Evolutionary conservation across 192 early-diverging fungal genomes (phyloP), one percentile per base, ranked within the genome.

Genomic region (Umbelopsis sp.): DNA sequence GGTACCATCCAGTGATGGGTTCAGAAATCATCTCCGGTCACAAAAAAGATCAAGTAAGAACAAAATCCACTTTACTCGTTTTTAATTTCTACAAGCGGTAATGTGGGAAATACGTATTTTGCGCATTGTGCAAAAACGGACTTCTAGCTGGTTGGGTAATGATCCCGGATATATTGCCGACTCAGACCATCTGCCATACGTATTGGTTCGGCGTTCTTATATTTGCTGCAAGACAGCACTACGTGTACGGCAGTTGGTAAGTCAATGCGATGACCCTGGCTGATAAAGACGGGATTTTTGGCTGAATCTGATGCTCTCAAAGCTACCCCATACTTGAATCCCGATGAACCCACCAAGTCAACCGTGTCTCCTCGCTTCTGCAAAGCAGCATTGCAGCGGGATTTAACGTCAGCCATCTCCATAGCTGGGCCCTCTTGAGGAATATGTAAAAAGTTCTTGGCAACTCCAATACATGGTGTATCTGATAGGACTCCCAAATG

Each of bases 191-290:
- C 96, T n/a, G 95, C 96, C 46, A 85, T 78, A 7, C 95, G 87
- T 68, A 97, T 94, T 6, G 96, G 96, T 74, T 98, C 96, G 0
- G 95, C 95, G 6, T 96, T 84, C 6, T 94, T 81, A 80, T 83
- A 88, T 11, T 74, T 55, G 11, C 49, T 68, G 64, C 89, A 91
- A 13, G 74, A 75, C 15, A 85, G 58, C 3, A 89, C 89, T n/a
- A 98, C 48, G 0, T 72, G 69, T 22, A 97, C 85, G 0, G 95
- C 90, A 9, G 91, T 92, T 1, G 77, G 77, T 41, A 94, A 70
- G 20, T 84, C 83, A 48, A 97, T 80, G 2, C 85, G 77, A 78
- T 98, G 96, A 6, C 96, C 96, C 16, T 84, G 67, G 12, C 91
- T 93, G 7, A 98, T 93, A 88, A 91, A 98, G 18, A 97, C 86